phyloP scores from a whole-genome alignment of 2,329 filamentous ascomycete genomes.

The Pestalotiopsis sp. region DNA sequence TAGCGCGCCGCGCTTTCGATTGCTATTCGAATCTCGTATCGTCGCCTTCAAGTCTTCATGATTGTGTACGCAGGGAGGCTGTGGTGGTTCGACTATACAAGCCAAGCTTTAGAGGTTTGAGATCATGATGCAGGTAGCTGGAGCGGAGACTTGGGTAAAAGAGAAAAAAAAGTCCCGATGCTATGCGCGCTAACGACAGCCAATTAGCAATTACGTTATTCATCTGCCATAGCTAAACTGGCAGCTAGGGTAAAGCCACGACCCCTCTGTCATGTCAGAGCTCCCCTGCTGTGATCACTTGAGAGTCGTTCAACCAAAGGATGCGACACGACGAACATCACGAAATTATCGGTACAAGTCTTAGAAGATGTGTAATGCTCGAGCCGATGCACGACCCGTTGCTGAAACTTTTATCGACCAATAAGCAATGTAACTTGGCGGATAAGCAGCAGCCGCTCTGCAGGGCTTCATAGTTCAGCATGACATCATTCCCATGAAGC shows the following conservation, averaged over 20 bases:
- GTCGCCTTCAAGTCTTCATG: background rate
- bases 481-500: background rate
- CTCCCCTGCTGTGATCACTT: background rate
- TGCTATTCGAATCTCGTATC: background rate
- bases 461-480: background rate
- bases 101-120: background rate
- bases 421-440: background rate
- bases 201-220: background rate
- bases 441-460: background rate
- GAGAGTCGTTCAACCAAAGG: background rate
- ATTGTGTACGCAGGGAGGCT: background rate
- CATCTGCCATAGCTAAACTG: background rate
- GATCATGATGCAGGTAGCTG: conserved; percentile 1
- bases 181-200: background rate
- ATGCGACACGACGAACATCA: background rate
- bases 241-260: background rate
- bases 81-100: background rate
- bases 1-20: background rate
- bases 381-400: background rate
- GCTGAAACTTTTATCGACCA: background rate
- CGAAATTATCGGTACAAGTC: background rate
- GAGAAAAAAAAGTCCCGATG: conserved; percentile 2
- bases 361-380: background rate
- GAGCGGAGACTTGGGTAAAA: background rate
- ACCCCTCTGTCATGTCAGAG: background rate